Conservation (phyloP, 1,284 basidiomycete genomes). For the Microstroma glucosiphilum region DNA sequence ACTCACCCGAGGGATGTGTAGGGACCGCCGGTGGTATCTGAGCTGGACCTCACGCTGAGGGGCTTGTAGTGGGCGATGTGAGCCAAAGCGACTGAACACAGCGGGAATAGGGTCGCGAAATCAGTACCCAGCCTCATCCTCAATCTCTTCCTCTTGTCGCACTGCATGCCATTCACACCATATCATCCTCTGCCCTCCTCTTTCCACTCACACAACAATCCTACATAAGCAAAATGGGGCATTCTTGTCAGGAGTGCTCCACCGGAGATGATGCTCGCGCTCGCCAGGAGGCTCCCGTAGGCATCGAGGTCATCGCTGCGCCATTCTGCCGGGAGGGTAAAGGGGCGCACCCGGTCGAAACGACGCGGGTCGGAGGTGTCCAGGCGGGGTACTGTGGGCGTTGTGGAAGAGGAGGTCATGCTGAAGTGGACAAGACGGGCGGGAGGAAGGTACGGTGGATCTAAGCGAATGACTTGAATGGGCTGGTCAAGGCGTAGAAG, state of each 20-base stretch:
- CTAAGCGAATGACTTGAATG: too few relatives aligned
- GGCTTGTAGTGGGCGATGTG: slow-evolving; percentile 6
- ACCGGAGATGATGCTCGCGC: slow-evolving; percentile 1
- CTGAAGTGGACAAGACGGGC: neutral
- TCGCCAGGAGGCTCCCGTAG: slow-evolving; percentile 1
- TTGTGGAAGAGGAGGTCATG: neutral
- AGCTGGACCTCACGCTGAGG: neutral
- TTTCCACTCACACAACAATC: slow-evolving; percentile 2
- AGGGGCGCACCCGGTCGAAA: slow-evolving; percentile 5
- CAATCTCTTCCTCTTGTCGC: too few relatives aligned
- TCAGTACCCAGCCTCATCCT: neutral
- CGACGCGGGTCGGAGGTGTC: slow-evolving; percentile 7
- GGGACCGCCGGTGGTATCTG: slow-evolving; percentile 1
- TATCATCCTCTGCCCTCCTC: too few relatives aligned
- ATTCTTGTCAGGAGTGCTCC: neutral
- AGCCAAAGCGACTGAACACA: neutral
- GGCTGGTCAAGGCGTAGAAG: too few relatives aligned
- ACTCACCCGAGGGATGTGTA: neutral
- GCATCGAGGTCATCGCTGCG: neutral
- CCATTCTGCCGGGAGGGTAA: slow-evolving; percentile 2
- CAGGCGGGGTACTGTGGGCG: neutral
- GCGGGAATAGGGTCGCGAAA: neutral
- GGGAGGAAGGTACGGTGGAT: too few relatives aligned
- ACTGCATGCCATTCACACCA: too few relatives aligned
- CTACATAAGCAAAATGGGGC: neutral